Evolutionary conservation across 2,329 filamentous ascomycete genomes (phyloP).

Genomic region (Ophiocordyceps camponoti-floridani): DNA sequence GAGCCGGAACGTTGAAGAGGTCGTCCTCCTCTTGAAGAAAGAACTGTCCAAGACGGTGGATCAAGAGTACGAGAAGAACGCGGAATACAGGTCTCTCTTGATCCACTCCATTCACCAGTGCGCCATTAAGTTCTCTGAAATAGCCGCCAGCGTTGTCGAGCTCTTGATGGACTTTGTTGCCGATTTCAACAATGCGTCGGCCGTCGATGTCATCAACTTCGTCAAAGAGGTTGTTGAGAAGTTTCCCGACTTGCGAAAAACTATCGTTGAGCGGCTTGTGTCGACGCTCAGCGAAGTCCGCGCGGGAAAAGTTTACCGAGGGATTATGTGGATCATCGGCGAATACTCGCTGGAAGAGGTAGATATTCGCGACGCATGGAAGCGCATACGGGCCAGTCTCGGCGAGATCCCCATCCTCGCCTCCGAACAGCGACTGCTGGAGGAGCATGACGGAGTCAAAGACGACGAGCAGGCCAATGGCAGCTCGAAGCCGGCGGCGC

Average conservation of each 20-base stretch:
- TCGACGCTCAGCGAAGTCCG: slow-evolving; percentile 84
- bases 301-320: slow-evolving; percentile 91
- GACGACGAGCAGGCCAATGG: slow-evolving; percentile 57
- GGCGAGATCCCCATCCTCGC: slow-evolving; percentile 95
- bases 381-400: slow-evolving; percentile 78
- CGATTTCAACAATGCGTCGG: slow-evolving; percentile 93
- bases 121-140: slow-evolving; percentile 97
- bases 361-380: slow-evolving; percentile 94
- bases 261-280: slow-evolving; percentile 77
- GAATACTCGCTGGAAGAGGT: slow-evolving; percentile 90
- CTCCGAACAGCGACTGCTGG: slow-evolving; percentile 80
- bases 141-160: slow-evolving; percentile 89
- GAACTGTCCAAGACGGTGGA: slow-evolving; percentile 95
- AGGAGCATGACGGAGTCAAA: slow-evolving; percentile 61
- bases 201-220: slow-evolving; percentile 94
- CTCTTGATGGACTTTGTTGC: slow-evolving; percentile 98
- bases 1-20: slow-evolving; percentile 96
- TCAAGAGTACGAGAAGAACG: slow-evolving; percentile 97
- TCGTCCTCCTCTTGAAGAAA: slow-evolving; percentile 90
- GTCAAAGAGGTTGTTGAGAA: slow-evolving; percentile 99
- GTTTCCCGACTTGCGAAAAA: slow-evolving; percentile 74
- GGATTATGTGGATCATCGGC: slow-evolving; percentile 92
- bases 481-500: slow-evolving; percentile 54
- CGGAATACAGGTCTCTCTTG: slow-evolving; percentile 82
- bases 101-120: slow-evolving; percentile 97